A percentile compares a stretch with the other conserved stretches of the same genome.
phyloP scores from a whole-genome alignment of 768 basidiomycete genomes.

The Kwoniella dejecticola region DNA sequence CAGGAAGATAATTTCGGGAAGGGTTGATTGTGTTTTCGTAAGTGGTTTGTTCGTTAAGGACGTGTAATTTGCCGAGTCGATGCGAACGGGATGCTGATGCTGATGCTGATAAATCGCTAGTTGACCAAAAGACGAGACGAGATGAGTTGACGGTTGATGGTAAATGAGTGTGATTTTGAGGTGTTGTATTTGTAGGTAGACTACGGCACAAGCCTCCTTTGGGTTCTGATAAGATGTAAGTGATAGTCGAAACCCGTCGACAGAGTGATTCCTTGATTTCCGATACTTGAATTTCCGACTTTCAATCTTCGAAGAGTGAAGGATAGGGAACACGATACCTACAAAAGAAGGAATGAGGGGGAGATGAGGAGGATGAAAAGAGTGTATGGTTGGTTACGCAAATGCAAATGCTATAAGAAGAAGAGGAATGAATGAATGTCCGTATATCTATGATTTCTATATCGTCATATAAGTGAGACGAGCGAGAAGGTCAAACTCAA shows the following conservation, averaged over 20 bases:
- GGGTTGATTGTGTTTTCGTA: too few relatives aligned
- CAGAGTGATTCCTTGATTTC: too few relatives aligned
- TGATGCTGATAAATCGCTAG: background rate
- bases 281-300: too few relatives aligned
- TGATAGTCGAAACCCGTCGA: conserved; percentile 7
- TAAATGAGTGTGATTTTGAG: conserved; percentile 6
- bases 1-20: too few relatives aligned
- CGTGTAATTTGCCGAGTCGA: too few relatives aligned
- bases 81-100: background rate
- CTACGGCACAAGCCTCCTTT: background rate
- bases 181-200: background rate
- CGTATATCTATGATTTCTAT: background rate
- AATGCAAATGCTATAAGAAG: background rate
- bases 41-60: too few relatives aligned
- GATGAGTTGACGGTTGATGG: too few relatives aligned
- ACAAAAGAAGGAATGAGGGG: conserved; percentile 2
- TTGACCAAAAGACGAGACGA: too few relatives aligned
- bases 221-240: background rate
- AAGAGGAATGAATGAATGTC: conserved; percentile 6
- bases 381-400: background rate
- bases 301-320: too few relatives aligned
- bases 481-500: background rate
- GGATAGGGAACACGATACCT: background rate
- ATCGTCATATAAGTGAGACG: too few relatives aligned
- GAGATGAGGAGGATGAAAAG: conserved; percentile 2